Percentiles rank a stretch among this genome's conserved stretches.
These are phyloP conservation scores for Sphaerulina musiva DNA, from an alignment of 2,329 filamentous ascomycete species.

Conservation along the genomic window DNA sequence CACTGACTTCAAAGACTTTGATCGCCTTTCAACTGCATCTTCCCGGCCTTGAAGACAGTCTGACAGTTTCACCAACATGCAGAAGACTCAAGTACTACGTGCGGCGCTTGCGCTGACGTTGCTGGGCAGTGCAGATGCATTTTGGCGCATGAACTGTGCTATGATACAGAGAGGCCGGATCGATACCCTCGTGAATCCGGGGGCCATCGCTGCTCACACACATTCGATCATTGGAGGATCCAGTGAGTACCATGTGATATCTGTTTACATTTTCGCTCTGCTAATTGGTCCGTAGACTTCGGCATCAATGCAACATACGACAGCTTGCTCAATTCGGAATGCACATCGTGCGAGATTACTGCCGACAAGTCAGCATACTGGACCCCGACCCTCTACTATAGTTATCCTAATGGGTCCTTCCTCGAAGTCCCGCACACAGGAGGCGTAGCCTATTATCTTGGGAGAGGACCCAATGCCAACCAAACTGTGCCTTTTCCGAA, in stretches of 20 bases:
- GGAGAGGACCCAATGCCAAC: constrained; percentile 42
- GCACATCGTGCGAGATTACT: constrained; percentile 32
- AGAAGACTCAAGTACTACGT: background rate
- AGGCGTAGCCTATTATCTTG: constrained; percentile 67
- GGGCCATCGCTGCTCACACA: constrained; percentile 29
- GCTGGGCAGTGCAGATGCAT: constrained; percentile 27
- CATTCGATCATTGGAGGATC: constrained; percentile 33
- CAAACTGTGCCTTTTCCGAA: constrained; percentile 61
- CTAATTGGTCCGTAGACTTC: constrained; percentile 44
- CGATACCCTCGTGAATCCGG: constrained; percentile 34
- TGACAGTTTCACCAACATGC: constrained; percentile 11
- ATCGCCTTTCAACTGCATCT: background rate
- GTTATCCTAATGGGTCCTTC: constrained; percentile 32
- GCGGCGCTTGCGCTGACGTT: constrained; percentile 13
- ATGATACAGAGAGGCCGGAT: constrained; percentile 34
- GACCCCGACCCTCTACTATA: constrained; percentile 35
- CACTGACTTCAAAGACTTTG: background rate
- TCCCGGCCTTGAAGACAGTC: background rate
- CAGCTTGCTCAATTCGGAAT: constrained; percentile 55
- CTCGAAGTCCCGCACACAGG: constrained; percentile 53
- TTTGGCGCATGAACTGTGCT: constrained; percentile 34
- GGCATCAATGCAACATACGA: constrained; percentile 55
- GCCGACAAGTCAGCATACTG: constrained; percentile 37
- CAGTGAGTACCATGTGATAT: constrained; percentile 21
- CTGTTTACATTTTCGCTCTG: background rate